Evolutionary conservation across 1,139 yeast genomes (phyloP).

Genomic region (Scheffersomyces quercinus): DNA sequence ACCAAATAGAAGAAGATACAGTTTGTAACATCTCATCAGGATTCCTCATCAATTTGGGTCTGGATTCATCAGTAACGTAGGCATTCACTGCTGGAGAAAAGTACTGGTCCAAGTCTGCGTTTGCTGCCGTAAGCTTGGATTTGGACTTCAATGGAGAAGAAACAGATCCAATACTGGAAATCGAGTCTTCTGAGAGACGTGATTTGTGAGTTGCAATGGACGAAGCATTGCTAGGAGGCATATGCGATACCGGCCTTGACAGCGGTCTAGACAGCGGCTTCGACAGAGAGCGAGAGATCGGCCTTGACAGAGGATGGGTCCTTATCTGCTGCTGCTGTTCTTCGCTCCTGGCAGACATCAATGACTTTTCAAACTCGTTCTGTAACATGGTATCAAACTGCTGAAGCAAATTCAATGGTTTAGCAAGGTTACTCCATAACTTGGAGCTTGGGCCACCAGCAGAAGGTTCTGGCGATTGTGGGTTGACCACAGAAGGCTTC

Average conservation of each 20-base stretch:
- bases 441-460: slow-evolving; percentile 20
- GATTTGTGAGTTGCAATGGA: slow-evolving; percentile 13
- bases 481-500: neutral
- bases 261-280: too few relatives aligned
- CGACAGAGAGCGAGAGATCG: too few relatives aligned
- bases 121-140: slow-evolving; percentile 10
- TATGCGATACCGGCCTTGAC: too few relatives aligned
- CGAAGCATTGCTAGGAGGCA: neutral
- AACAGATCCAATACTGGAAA: slow-evolving; percentile 24
- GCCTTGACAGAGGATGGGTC: neutral
- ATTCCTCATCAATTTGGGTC: neutral
- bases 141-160: slow-evolving; percentile 28
- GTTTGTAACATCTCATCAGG: slow-evolving; percentile 42
- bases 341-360: slow-evolving; percentile 11
- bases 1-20: slow-evolving; percentile 47
- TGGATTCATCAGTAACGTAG: neutral
- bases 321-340: slow-evolving; percentile 6
- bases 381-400: slow-evolving; percentile 70
- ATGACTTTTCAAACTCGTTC: slow-evolving; percentile 61
- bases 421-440: slow-evolving; percentile 45
- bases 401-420: slow-evolving; percentile 63
- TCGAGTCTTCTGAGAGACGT: slow-evolving; percentile 29
- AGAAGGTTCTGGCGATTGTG: neutral
- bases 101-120: slow-evolving; percentile 6
- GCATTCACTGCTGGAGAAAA: slow-evolving; percentile 1